Percentiles rank a stretch among this genome's conserved stretches.
These are phyloP conservation scores for Avena eriantha DNA, from an alignment of 176 grass and related monocot genomes.

Conservation along the genomic window DNA sequence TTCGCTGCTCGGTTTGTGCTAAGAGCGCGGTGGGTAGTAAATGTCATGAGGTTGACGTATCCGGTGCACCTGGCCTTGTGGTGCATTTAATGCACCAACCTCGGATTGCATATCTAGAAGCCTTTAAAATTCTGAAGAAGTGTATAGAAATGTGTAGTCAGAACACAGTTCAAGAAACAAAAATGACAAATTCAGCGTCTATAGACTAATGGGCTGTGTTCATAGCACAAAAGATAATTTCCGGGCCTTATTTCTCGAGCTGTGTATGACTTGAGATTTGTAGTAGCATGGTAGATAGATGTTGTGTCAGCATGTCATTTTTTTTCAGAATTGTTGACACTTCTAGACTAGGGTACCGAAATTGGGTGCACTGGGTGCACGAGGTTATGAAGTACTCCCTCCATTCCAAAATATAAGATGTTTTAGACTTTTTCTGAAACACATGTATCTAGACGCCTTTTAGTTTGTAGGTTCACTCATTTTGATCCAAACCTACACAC, in stretches of 20 bases:
- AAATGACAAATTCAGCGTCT: background rate
- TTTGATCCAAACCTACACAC: too few species aligned
- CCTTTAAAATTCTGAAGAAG: background rate
- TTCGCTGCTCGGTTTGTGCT: conserved; percentile 11
- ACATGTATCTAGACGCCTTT: too few species aligned
- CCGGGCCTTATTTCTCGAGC: background rate
- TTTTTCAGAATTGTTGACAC: background rate
- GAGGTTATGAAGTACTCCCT: background rate
- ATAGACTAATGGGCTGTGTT: background rate
- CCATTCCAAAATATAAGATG: too few species aligned
- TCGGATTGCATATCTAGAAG: background rate
- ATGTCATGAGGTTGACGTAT: background rate
- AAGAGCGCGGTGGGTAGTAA: background rate
- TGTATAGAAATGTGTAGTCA: background rate
- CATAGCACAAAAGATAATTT: background rate
- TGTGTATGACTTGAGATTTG: background rate
- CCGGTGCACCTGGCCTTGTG: background rate
- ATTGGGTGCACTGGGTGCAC: background rate
- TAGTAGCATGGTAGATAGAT: conserved; percentile 1
- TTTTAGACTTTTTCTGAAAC: too few species aligned
- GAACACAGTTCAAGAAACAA: background rate
- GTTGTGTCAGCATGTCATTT: background rate
- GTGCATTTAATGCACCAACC: background rate
- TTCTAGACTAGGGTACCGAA: background rate
- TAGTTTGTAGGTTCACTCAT: too few species aligned